phyloP scores from a whole-genome alignment of 805 yeast genomes.

The Nakazawaea siamensis region DNA sequence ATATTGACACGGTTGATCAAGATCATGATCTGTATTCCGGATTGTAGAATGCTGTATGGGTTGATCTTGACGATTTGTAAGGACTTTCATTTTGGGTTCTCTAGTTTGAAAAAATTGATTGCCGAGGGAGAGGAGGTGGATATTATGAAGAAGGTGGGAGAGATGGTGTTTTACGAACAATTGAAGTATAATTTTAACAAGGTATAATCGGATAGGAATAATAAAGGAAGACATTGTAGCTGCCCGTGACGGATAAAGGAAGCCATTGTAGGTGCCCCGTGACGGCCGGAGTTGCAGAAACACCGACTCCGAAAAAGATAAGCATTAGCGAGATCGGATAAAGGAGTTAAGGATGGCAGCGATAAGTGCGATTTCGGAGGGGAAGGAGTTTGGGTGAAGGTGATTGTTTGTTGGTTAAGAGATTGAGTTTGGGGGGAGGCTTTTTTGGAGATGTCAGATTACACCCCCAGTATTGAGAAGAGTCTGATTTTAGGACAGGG shows the following conservation, averaged over 20 bases:
- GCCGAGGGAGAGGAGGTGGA: constrained; percentile 13
- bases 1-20: constrained; percentile 16
- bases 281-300: not conserved
- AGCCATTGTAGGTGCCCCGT: not conserved
- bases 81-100: constrained; percentile 46
- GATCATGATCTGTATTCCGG: constrained; percentile 18
- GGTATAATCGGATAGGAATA: constrained; percentile 13
- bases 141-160: constrained; percentile 15
- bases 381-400: too few species aligned
- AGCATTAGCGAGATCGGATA: not conserved
- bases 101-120: constrained; percentile 17
- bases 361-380: too few species aligned
- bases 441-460: too few species aligned
- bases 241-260: not conserved
- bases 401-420: too few species aligned
- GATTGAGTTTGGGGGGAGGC: too few species aligned
- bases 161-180: constrained; percentile 21
- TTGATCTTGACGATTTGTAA: constrained; percentile 31
- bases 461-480: too few species aligned
- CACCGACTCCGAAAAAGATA: not conserved
- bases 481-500: too few species aligned
- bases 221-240: too few species aligned
- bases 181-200: constrained; percentile 19
- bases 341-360: not conserved
- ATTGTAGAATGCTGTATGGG: constrained; percentile 32